phyloP scores from a whole-genome alignment of 1,284 basidiomycete species.

The Bjerkandera adusta region DNA sequence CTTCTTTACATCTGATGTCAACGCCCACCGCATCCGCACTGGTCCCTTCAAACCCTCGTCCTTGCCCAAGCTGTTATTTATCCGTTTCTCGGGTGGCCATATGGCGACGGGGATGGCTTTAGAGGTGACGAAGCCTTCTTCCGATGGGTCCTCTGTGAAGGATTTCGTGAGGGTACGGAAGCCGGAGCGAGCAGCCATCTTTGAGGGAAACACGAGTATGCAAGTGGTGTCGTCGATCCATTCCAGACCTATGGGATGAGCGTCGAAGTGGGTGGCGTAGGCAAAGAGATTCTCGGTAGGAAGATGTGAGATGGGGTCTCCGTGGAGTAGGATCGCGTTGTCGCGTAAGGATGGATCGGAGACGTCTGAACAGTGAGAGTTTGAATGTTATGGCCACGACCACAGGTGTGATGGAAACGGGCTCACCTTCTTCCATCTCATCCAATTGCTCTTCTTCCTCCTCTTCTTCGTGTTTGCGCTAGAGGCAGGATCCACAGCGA shows the following conservation, averaged over 20 bases:
- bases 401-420: no score
- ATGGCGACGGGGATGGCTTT: constrained; percentile 65
- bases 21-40: constrained; percentile 72
- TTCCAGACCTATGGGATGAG: constrained; percentile 66
- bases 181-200: constrained; percentile 48
- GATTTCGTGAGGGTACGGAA: constrained; percentile 50
- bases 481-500: background rate
- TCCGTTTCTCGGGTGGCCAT: constrained; percentile 77
- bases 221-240: constrained; percentile 81
- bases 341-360: constrained; percentile 44
- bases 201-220: constrained; percentile 67
- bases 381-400: constrained; percentile 2
- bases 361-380: constrained; percentile 19
- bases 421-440: constrained; percentile 43
- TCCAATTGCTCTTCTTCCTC: constrained; percentile 36
- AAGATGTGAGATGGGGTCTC: constrained; percentile 67
- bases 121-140: constrained; percentile 55
- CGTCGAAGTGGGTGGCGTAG: constrained; percentile 71
- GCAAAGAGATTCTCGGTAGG: constrained; percentile 72
- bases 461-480: constrained; percentile 53
- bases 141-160: constrained; percentile 47
- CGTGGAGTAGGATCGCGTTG: constrained; percentile 70
- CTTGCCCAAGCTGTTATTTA: constrained; percentile 63
- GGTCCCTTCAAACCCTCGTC: constrained; percentile 60
- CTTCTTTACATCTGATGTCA: constrained; percentile 66